Conservation (phyloP, 805 yeast species). For the Ogataea kodamae region DNA sequence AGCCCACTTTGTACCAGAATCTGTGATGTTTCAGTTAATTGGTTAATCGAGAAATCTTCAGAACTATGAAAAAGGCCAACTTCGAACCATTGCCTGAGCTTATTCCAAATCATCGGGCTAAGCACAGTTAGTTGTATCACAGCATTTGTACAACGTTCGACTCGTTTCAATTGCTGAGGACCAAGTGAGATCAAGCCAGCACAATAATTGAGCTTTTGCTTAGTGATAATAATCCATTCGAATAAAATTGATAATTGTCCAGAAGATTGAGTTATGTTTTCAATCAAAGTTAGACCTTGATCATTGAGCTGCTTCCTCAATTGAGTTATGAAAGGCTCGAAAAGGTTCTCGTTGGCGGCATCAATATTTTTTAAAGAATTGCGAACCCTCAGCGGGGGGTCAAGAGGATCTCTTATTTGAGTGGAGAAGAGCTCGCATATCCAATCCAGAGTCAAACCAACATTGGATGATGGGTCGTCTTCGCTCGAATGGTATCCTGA, state of each 20-base stretch:
- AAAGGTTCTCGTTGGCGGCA: slow-evolving; percentile 17
- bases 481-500: slow-evolving; percentile 7
- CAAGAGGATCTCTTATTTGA: slow-evolving; percentile 8
- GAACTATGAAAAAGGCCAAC: slow-evolving; percentile 14
- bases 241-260: slow-evolving; percentile 13
- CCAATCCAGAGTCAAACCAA: slow-evolving; percentile 27
- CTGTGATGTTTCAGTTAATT: slow-evolving; percentile 17
- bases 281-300: slow-evolving; percentile 9
- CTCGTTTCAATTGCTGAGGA: slow-evolving; percentile 15
- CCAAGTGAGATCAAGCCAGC: slow-evolving; percentile 11
- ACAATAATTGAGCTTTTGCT: slow-evolving; percentile 13
- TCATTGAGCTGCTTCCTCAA: slow-evolving; percentile 18
- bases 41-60: slow-evolving; percentile 9
- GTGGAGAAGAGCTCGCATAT: slow-evolving; percentile 16
- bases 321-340: slow-evolving; percentile 13
- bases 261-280: slow-evolving; percentile 1
- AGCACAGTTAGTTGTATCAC: slow-evolving; percentile 19
- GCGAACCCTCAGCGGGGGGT: slow-evolving; percentile 25
- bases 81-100: slow-evolving; percentile 16
- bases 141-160: slow-evolving; percentile 23
- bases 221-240: slow-evolving; percentile 16
- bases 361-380: slow-evolving; percentile 19
- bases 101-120: slow-evolving; percentile 8
- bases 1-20: slow-evolving; percentile 20
- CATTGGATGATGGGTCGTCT: slow-evolving; percentile 26